Evolutionary conservation across 164 flowering plant species (phyloP).

Genomic region (Cinnamomum chago): DNA sequence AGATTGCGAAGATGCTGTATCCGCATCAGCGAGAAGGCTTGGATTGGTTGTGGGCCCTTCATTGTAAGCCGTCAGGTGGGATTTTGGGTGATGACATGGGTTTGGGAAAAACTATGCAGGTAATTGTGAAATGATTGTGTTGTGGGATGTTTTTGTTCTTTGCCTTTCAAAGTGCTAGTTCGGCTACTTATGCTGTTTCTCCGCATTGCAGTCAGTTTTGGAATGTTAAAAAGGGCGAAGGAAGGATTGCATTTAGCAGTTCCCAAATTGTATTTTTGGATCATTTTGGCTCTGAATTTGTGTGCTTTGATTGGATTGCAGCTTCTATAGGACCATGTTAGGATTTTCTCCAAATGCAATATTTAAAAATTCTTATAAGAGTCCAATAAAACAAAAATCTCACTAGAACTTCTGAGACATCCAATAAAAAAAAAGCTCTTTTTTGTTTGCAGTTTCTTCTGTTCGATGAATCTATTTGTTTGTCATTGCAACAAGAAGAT

Average conservation of each 20-base stretch:
- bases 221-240: background rate
- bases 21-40: slow-evolving; percentile 94
- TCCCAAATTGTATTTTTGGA: background rate
- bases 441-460: too few relatives aligned
- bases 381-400: too few relatives aligned
- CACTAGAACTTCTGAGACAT: too few relatives aligned
- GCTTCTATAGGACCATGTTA: too few relatives aligned
- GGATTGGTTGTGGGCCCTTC: slow-evolving; percentile 94
- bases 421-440: too few relatives aligned
- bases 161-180: background rate
- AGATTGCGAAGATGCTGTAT: slow-evolving; percentile 70
- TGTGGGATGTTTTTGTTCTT: background rate
- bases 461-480: too few relatives aligned
- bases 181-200: background rate
- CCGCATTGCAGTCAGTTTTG: background rate
- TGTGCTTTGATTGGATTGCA: background rate
- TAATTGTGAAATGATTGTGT: slow-evolving; percentile 6
- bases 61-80: slow-evolving; percentile 81
- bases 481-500: too few relatives aligned
- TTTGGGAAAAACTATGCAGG: slow-evolving; percentile 99
- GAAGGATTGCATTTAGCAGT: background rate
- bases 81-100: slow-evolving; percentile 99
- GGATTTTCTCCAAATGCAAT: too few relatives aligned
- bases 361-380: too few relatives aligned
- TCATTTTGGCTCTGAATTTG: background rate